Evolutionary conservation across 306 rosid species (phyloP).

Genomic region (Sechiopsis laciniata): DNA sequence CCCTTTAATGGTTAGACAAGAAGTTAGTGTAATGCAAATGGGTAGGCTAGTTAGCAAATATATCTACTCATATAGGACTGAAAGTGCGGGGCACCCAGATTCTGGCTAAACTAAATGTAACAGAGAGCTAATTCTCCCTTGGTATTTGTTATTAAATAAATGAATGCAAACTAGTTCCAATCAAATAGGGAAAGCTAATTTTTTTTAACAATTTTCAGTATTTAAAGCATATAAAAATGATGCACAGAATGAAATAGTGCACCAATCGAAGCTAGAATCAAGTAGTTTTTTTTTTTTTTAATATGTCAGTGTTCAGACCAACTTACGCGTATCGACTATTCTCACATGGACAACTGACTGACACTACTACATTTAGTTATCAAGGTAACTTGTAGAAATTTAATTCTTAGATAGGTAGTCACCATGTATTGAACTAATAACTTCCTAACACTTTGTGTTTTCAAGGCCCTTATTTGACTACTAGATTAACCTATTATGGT

Average conservation of each 20-base stretch:
- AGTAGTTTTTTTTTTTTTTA: no score
- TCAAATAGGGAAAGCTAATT: background rate
- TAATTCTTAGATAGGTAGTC: no score
- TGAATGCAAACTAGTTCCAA: background rate
- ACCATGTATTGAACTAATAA: no score
- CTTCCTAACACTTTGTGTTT: no score
- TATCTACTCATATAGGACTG: background rate
- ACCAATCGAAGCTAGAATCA: background rate
- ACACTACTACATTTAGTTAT: no score
- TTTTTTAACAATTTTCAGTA: background rate
- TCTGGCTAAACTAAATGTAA: background rate
- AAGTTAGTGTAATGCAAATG: background rate
- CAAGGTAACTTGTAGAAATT: no score
- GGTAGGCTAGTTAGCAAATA: background rate
- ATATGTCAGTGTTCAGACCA: no score
- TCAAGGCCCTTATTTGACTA: no score
- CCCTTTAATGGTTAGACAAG: background rate
- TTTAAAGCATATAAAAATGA: background rate
- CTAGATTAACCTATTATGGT: no score
- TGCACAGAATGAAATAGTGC: background rate
- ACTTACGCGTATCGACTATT: no score
- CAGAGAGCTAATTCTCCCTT: no score
- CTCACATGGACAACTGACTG: no score
- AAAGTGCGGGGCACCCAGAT: background rate
- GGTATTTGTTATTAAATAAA: background rate